phyloP scores from a whole-genome alignment of 164 flowering plant genomes.

The Liriodendron chinense region DNA sequence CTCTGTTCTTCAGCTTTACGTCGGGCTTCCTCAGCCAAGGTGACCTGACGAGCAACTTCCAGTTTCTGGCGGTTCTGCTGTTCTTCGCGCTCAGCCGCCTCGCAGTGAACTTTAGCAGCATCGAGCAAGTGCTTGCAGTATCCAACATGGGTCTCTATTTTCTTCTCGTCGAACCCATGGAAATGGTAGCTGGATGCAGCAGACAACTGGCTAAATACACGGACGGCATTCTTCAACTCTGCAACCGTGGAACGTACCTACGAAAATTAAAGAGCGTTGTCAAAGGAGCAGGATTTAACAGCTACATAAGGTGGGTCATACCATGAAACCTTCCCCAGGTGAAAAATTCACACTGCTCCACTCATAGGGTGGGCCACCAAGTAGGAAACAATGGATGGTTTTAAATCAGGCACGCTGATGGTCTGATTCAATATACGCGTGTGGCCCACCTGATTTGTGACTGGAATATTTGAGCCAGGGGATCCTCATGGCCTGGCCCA shows the following conservation, averaged over 20 bases:
- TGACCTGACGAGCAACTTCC: constrained; percentile 82
- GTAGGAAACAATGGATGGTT: no score
- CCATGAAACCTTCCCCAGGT: no score
- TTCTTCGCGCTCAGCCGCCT: constrained; percentile 93
- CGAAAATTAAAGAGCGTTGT: constrained; percentile 4
- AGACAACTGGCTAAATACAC: constrained; percentile 82
- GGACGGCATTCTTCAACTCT: constrained; percentile 90
- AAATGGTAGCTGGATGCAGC: constrained; percentile 74
- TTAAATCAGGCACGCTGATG: no score
- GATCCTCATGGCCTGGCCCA: no score
- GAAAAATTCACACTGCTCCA: no score
- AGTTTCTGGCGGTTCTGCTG: constrained; percentile 70
- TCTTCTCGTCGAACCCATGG: constrained; percentile 97
- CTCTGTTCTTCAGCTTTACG: constrained; percentile 92
- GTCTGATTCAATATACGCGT: no score
- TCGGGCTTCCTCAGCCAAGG: constrained; percentile 87
- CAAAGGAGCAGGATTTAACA: background rate
- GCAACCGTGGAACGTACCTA: constrained; percentile 86
- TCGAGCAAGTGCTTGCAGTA: constrained; percentile 92
- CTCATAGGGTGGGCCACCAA: no score
- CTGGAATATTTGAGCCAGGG: no score
- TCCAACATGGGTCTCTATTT: constrained; percentile 91
- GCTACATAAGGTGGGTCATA: no score
- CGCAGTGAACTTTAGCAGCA: constrained; percentile 87
- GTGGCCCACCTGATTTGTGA: no score